Conservation (phyloP, 805 yeast genomes). For the Nakazawaea anatomiae region DNA sequence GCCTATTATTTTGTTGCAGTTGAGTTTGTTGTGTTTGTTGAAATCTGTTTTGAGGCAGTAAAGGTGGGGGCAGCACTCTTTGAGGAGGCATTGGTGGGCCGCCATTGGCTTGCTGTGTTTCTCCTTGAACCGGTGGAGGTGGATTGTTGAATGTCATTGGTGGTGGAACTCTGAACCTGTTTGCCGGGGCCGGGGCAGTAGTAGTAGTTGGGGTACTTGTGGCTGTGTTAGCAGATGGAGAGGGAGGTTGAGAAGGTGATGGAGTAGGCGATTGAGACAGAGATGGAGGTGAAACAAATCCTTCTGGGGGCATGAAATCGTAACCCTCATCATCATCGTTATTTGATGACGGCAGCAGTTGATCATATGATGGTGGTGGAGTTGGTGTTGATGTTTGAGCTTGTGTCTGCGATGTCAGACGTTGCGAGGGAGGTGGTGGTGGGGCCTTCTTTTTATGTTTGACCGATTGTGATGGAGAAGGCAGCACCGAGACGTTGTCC, state of each 20-base stretch:
- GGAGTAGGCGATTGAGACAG: slow-evolving; percentile 9
- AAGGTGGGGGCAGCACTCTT: slow-evolving; percentile 5
- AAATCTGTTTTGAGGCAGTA: slow-evolving; percentile 3
- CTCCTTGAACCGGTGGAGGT: slow-evolving; percentile 12
- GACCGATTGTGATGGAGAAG: slow-evolving; percentile 28
- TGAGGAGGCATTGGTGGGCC: slow-evolving; percentile 18
- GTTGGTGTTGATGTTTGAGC: slow-evolving; percentile 35
- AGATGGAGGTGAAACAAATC: slow-evolving; percentile 11
- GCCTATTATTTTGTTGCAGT: slow-evolving; percentile 2
- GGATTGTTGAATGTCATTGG: slow-evolving; percentile 17
- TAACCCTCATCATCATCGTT: slow-evolving; percentile 12
- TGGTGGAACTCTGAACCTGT: slow-evolving; percentile 32
- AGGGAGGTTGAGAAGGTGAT: slow-evolving; percentile 13
- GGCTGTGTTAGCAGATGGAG: slow-evolving; percentile 1
- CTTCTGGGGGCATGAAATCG: slow-evolving; percentile 17
- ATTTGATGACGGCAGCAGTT: background rate
- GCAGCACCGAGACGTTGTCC: slow-evolving; percentile 24
- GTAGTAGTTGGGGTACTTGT: background rate
- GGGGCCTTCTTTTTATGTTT: slow-evolving; percentile 26
- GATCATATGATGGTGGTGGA: slow-evolving; percentile 18
- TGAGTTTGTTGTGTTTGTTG: slow-evolving; percentile 10
- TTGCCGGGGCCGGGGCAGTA: slow-evolving; percentile 5
- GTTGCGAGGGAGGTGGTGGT: slow-evolving; percentile 35
- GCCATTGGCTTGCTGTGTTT: slow-evolving; percentile 14
- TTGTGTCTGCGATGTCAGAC: slow-evolving; percentile 35